Conservation (phyloP, 1,284 basidiomycete genomes). For the Paramarasmius palmivorus region DNA sequence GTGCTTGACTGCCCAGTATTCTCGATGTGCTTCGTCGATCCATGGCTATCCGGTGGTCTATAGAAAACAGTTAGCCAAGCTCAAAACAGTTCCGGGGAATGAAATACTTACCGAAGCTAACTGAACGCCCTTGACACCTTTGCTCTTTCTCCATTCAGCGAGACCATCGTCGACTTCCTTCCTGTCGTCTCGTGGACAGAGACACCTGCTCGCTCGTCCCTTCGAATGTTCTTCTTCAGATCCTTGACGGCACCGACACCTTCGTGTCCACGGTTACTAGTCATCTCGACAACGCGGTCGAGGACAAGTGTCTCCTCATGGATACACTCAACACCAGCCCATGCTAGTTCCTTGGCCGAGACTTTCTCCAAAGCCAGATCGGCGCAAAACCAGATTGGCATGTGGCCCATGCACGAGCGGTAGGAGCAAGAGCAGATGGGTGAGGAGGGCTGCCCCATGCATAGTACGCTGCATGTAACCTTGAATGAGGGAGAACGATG, state of each 20-base stretch:
- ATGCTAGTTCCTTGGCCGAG: slow-evolving; percentile 30
- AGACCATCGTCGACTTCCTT: slow-evolving; percentile 40
- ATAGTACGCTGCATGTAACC: slow-evolving; percentile 38
- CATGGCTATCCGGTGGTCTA: slow-evolving; percentile 43
- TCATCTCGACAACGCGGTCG: slow-evolving; percentile 37
- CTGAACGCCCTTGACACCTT: slow-evolving; percentile 34
- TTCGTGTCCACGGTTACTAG: slow-evolving; percentile 31
- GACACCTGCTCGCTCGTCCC: slow-evolving; percentile 39
- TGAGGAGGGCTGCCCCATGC: slow-evolving; percentile 47
- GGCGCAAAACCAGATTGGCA: slow-evolving; percentile 42
- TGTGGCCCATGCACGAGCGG: slow-evolving; percentile 33
- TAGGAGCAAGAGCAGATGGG: slow-evolving; percentile 31
- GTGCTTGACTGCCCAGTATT: slow-evolving; percentile 43
- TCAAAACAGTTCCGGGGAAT: too few relatives aligned
- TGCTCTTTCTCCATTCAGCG: slow-evolving; percentile 36
- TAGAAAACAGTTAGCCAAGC: neutral
- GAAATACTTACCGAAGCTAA: slow-evolving; percentile 35
- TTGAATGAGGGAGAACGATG: slow-evolving; percentile 43
- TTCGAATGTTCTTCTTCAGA: slow-evolving; percentile 45
- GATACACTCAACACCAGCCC: slow-evolving; percentile 44
- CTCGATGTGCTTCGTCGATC: slow-evolving; percentile 41
- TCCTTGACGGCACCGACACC: slow-evolving; percentile 41
- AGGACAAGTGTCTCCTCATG: slow-evolving; percentile 45
- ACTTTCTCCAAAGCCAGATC: slow-evolving; percentile 37
- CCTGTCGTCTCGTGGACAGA: slow-evolving; percentile 32